phyloP scores from a whole-genome alignment of 1,139 yeast species.

The Blastobotrys buckinghamii region DNA sequence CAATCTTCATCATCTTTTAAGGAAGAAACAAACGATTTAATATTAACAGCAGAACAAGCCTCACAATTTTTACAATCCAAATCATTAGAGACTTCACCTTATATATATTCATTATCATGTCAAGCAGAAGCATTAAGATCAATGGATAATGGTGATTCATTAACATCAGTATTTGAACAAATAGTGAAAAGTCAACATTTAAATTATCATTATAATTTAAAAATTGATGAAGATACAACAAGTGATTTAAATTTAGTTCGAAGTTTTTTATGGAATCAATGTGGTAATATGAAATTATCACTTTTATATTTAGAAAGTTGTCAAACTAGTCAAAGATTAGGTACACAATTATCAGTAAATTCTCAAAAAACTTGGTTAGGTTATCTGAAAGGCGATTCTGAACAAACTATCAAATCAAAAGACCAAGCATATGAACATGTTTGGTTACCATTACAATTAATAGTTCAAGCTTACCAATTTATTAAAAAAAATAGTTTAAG shows the following conservation, averaged over 20 bases:
- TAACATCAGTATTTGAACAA: slow-evolving; percentile 46
- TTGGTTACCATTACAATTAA: slow-evolving; percentile 22
- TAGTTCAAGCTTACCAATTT: slow-evolving; percentile 16
- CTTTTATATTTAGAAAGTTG: slow-evolving; percentile 18
- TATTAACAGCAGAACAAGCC: slow-evolving; percentile 46
- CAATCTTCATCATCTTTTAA: slow-evolving; percentile 44
- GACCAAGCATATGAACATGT: slow-evolving; percentile 20
- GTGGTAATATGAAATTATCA: slow-evolving; percentile 22
- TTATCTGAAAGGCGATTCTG: slow-evolving; percentile 19
- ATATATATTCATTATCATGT: slow-evolving; percentile 51
- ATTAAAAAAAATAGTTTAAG: slow-evolving; percentile 17
- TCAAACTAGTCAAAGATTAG: slow-evolving; percentile 7
- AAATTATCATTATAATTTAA: slow-evolving; percentile 31
- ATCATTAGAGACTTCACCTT: slow-evolving; percentile 47
- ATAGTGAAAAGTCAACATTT: slow-evolving; percentile 50
- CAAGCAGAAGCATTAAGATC: slow-evolving; percentile 54
- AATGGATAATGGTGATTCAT: slow-evolving; percentile 46
- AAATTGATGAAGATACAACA: slow-evolving; percentile 29
- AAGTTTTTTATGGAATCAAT: slow-evolving; percentile 27
- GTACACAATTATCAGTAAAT: slow-evolving; percentile 14
- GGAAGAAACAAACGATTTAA: slow-evolving; percentile 9
- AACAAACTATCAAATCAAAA: slow-evolving; percentile 16
- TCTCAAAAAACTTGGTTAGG: slow-evolving; percentile 17
- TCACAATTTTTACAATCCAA: slow-evolving; percentile 56
- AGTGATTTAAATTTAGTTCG: slow-evolving; percentile 25